Evolutionary conservation across 805 yeast species (phyloP).

Genomic region (Kluyveromyces wickerhamii): DNA sequence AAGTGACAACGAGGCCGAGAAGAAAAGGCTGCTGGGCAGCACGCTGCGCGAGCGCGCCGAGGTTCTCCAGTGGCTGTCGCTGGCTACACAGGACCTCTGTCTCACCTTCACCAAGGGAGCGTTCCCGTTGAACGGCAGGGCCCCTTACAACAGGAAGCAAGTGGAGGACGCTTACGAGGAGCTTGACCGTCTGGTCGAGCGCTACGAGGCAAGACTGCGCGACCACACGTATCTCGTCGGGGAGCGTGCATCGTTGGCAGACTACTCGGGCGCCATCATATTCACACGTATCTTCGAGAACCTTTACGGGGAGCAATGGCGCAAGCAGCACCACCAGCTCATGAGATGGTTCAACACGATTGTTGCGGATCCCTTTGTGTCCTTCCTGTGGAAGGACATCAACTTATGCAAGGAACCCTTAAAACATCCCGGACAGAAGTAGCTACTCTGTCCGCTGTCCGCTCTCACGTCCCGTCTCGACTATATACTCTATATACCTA

Average conservation of each 20-base stretch:
- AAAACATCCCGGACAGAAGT: conserved; percentile 42
- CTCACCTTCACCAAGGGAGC: conserved; percentile 41
- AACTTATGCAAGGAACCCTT: conserved; percentile 58
- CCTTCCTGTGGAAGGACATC: conserved; percentile 41
- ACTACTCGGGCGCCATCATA: conserved; percentile 45
- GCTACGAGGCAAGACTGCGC: conserved; percentile 50
- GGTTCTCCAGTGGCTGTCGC: conserved; percentile 70
- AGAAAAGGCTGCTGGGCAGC: conserved; percentile 48
- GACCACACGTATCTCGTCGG: conserved; percentile 63
- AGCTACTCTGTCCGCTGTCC: too few species aligned
- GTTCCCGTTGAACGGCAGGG: conserved; percentile 52
- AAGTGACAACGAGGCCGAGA: conserved; percentile 29
- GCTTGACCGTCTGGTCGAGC: conserved; percentile 33
- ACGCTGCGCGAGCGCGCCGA: conserved; percentile 16
- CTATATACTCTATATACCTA: too few species aligned
- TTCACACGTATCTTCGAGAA: conserved; percentile 46
- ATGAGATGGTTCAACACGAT: conserved; percentile 67
- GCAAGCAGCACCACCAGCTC: conserved; percentile 50
- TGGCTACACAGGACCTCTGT: conserved; percentile 62
- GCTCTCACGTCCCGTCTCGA: too few species aligned
- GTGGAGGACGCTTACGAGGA: conserved; percentile 39
- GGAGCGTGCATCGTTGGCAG: conserved; percentile 60
- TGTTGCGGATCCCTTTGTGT: conserved; percentile 37
- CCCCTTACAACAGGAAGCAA: conserved; percentile 69
- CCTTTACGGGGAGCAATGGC: conserved; percentile 60